Conservation (phyloP, 345 rosid genomes). For the Citrus inodora region DNA sequence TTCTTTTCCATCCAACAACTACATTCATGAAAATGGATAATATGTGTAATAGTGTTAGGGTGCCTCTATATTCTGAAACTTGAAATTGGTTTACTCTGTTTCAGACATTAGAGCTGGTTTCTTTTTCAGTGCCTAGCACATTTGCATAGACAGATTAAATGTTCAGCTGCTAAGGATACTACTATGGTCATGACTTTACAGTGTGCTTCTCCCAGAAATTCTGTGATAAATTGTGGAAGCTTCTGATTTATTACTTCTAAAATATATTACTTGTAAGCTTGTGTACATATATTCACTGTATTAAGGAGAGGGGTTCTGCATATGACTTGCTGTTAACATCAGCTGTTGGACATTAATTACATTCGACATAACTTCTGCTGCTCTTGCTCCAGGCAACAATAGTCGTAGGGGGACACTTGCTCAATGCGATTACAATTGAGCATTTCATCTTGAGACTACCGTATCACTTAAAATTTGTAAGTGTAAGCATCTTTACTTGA, state of each 20-base stretch:
- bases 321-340: background rate
- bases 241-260: background rate
- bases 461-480: conserved; percentile 82
- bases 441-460: conserved; percentile 92
- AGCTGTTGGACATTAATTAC: background rate
- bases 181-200: background rate
- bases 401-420: conserved; percentile 64
- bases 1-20: background rate
- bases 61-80: background rate
- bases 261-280: background rate
- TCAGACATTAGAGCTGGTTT: background rate
- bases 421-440: conserved; percentile 83
- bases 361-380: background rate
- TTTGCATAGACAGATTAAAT: background rate
- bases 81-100: background rate
- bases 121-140: background rate
- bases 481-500: conserved; percentile 19
- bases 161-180: background rate
- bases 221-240: background rate
- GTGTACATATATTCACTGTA: background rate
- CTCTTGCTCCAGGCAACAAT: conserved; percentile 62
- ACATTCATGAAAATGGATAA: background rate
- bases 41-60: background rate
- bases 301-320: background rate
- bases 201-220: background rate